These are phyloP conservation scores for Serpula lacrymans DNA, from an alignment of 768 basidiomycete species.

Conservation along the genomic window DNA sequence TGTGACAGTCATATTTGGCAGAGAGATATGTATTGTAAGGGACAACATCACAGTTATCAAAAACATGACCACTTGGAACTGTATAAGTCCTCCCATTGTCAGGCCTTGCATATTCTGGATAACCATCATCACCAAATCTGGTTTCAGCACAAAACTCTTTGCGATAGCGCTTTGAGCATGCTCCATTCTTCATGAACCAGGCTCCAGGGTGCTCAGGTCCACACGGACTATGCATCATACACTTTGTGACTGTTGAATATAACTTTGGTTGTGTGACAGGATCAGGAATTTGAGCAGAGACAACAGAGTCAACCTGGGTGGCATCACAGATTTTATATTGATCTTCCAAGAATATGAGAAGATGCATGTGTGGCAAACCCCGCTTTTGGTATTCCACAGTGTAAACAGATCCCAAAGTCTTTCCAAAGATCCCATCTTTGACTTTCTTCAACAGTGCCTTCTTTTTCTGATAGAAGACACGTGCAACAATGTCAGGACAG, in stretches of 20 bases:
- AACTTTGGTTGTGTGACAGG: slow-evolving; percentile 34
- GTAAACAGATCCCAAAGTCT: slow-evolving; percentile 45
- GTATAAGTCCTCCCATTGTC: slow-evolving; percentile 31
- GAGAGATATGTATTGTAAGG: slow-evolving; percentile 36
- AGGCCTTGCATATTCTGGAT: slow-evolving; percentile 33
- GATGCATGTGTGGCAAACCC: slow-evolving; percentile 53
- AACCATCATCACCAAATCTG: slow-evolving; percentile 34
- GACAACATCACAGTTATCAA: slow-evolving; percentile 42
- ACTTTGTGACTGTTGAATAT: slow-evolving; percentile 33
- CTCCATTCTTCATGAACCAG: slow-evolving; percentile 38
- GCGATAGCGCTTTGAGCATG: slow-evolving; percentile 44
- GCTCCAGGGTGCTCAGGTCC: too few species aligned
- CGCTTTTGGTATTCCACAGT: slow-evolving; percentile 59
- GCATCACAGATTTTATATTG: slow-evolving; percentile 29
- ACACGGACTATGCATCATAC: slow-evolving; percentile 48
- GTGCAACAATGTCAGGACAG: slow-evolving; percentile 43
- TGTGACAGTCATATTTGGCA: slow-evolving; percentile 40
- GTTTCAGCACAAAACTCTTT: slow-evolving; percentile 35
- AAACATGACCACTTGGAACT: too few species aligned
- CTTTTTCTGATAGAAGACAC: slow-evolving; percentile 44
- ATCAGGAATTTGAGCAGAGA: slow-evolving; percentile 44
- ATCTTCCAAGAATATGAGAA: slow-evolving; percentile 39
- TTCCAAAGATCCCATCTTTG: too few species aligned
- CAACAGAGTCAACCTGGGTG: slow-evolving; percentile 38
- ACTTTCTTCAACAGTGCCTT: slow-evolving; percentile 34